Conservation (phyloP, 108 stramenopile species). For the Nitzschia putrida region DNA sequence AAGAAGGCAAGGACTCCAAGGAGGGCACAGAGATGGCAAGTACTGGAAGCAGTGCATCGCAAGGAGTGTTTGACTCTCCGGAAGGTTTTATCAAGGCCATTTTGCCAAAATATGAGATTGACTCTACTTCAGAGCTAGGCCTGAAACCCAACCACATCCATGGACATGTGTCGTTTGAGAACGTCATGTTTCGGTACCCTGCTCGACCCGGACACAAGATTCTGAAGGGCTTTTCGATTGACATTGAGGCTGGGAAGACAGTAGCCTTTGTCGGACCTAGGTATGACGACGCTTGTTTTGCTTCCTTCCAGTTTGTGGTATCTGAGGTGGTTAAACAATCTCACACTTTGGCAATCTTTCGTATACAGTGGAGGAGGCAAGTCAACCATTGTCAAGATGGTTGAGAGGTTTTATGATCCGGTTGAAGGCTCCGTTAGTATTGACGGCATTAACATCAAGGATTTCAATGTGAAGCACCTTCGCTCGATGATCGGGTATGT, state of each 20-base stretch:
- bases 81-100: conserved; percentile 33
- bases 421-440: conserved; percentile 64
- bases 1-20: conserved; percentile 32
- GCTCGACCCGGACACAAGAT: conserved; percentile 52
- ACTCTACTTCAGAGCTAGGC: conserved; percentile 55
- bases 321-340: too few species aligned
- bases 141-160: conserved; percentile 44
- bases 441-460: conserved; percentile 83
- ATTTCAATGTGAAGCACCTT: conserved; percentile 78
- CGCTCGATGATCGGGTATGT: conserved; percentile 88
- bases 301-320: too few species aligned
- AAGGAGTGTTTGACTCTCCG: not conserved
- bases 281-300: too few species aligned
- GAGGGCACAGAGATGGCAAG: conserved; percentile 2
- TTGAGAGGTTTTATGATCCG: conserved; percentile 94
- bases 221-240: conserved; percentile 40
- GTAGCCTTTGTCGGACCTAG: conserved; percentile 48
- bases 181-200: conserved; percentile 87
- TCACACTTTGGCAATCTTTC: too few species aligned
- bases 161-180: conserved; percentile 57
- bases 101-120: conserved; percentile 59
- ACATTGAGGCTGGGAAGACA: conserved; percentile 50
- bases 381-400: conserved; percentile 65
- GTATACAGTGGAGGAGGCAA: conserved; percentile 68
- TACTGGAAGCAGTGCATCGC: conserved; percentile 7